These are phyloP conservation scores for Bruguiera hainesii DNA, from an alignment of 441 rosid species.

Conservation along the genomic window DNA sequence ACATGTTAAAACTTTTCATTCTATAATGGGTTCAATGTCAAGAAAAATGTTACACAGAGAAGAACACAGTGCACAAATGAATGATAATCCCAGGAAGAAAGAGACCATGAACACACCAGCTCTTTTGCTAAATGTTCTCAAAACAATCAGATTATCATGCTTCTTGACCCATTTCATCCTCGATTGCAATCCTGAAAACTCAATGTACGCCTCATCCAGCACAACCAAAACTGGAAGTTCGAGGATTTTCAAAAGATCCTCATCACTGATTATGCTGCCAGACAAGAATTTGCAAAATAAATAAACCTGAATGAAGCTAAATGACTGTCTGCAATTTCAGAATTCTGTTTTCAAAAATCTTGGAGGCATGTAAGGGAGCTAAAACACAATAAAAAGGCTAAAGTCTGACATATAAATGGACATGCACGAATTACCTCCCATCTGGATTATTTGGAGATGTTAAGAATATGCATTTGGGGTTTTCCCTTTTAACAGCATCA, in stretches of 20 bases:
- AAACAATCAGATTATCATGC: conserved; percentile 84
- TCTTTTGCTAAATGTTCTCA: conserved; percentile 95
- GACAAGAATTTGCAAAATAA: conserved; percentile 9
- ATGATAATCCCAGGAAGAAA: conserved; percentile 5
- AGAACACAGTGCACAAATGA: background rate
- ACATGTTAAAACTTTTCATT: too few relatives aligned
- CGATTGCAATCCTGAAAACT: conserved; percentile 83
- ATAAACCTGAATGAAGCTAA: conserved; percentile 2
- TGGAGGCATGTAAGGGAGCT: background rate
- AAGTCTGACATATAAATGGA: too few relatives aligned
- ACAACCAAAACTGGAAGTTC: conserved; percentile 84
- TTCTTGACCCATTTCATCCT: conserved; percentile 92
- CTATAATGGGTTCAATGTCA: too few relatives aligned
- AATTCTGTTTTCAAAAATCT: background rate
- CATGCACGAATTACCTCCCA: conserved; percentile 58
- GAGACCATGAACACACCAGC: conserved; percentile 52
- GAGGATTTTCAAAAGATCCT: conserved; percentile 79
- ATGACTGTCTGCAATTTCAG: background rate
- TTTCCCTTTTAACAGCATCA: conserved; percentile 57
- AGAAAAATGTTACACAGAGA: too few relatives aligned
- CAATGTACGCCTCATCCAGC: conserved; percentile 92
- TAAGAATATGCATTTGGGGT: conserved; percentile 89
- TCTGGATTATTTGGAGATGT: conserved; percentile 99
- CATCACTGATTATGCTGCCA: conserved; percentile 68
- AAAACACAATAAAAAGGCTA: background rate